phyloP scores from a whole-genome alignment of 257 asterid genomes.

The Petrea volubilis region DNA sequence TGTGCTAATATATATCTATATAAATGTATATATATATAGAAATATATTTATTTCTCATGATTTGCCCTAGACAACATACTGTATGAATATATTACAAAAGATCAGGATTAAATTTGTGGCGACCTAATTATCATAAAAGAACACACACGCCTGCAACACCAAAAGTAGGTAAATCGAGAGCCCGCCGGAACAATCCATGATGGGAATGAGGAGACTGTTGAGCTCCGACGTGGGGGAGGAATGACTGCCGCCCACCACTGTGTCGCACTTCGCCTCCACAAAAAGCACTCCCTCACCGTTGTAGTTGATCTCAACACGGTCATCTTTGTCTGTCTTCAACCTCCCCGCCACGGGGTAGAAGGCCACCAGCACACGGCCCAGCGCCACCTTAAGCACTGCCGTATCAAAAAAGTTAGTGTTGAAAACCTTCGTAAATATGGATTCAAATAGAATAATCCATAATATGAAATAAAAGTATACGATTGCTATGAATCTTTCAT shows the following conservation, averaged over 20 bases:
- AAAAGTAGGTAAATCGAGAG: conserved; percentile 13
- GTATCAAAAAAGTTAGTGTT: conserved; percentile 57
- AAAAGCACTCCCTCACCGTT: conserved; percentile 60
- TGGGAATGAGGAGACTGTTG: conserved; percentile 55
- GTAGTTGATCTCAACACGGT: conserved; percentile 59
- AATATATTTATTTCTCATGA: too few species aligned
- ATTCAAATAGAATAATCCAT: too few species aligned
- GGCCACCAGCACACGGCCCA: too few species aligned
- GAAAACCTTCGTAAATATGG: too few species aligned
- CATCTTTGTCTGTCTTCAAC: conserved; percentile 43
- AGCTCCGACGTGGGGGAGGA: conserved; percentile 57
- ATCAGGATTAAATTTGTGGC: too few species aligned
- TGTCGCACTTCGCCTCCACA: conserved; percentile 58
- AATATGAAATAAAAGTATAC: too few species aligned
- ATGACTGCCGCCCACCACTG: conserved; percentile 54
- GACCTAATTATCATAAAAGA: too few species aligned
- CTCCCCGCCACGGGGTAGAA: conserved; percentile 74
- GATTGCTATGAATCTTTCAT: too few species aligned
- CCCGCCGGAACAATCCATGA: conserved; percentile 58
- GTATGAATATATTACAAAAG: too few species aligned
- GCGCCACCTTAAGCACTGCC: conserved; percentile 45
- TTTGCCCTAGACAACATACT: too few species aligned
- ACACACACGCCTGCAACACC: conserved; percentile 50
- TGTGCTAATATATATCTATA: too few species aligned
- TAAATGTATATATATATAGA: too few species aligned